Base-by-base conservation (phyloP, 371 early-diverging fungal genomes). In the Rhizopus stolonifer region DNA sequence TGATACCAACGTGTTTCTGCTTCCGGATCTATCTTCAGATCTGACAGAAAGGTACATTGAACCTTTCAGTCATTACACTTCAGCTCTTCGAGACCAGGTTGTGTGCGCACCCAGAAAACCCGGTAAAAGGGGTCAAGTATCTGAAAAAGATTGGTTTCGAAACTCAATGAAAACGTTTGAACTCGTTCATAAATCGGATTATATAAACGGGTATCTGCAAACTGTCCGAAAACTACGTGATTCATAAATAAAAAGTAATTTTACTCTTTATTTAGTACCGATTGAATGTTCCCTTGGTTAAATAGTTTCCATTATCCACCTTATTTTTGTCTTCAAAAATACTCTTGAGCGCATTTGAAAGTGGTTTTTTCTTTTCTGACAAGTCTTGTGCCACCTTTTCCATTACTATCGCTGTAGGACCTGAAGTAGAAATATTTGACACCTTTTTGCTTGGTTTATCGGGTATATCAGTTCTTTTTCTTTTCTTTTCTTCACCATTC, bases 241-340 rank as follows among this genome's bases (percentile, higher is more conserved):
- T 44, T 39, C 57, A 0, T 63, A 36, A 29, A 36, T 11, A 14
- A 36, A 4, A 14, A 36, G 14, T n/a, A 36, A 8, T 11, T 29
- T 45, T 45, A 24, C 31, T 29, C 7, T 29, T 29, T n/a, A n/a
- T 43, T 32, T 54, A 63, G 33, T 85, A 88, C 4, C 88, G 79
- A 54, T 77, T 88, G 52, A 85, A 83, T n/a, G 88, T 88, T 1
- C 86, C 88, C 64, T 80, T 77, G 4, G 83, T 79, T 46, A 88
- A 64, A 44, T 72, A 88, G 38, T 83, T 88, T 13, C 70, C 74
- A 33, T 74, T 71, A 14, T 72, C 73, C 22, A 64, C 67, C 33
- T 79, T 82, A 21, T 54, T 51, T n/a, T 54, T 58, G 22, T 46
- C 25, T 15, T 61, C 64, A 62, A 83, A 86, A 22, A 87, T 65